Conservation (phyloP, 345 rosid species). For the Gossypium longicalyx region DNA sequence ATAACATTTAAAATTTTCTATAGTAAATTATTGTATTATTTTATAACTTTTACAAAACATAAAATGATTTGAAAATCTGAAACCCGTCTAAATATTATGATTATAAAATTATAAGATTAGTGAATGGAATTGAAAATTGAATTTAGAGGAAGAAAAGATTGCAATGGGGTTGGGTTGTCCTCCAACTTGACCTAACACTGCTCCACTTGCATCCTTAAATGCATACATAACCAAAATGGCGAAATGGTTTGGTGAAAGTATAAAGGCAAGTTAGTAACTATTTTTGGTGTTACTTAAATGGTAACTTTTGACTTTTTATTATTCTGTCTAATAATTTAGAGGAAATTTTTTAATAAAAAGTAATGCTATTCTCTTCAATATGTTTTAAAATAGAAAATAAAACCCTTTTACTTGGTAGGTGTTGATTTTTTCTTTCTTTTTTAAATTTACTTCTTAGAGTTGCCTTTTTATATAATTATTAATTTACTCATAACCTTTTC, state of each 20-base stretch:
- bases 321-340: no score
- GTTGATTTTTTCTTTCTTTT: no score
- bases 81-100: no score
- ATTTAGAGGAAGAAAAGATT: neutral
- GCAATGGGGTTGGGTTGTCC: neutral
- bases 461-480: no score
- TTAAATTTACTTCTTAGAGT: no score
- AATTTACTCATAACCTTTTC: no score
- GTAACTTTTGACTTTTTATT: neutral
- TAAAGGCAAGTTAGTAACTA: neutral
- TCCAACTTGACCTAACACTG: neutral
- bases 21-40: accelerated
- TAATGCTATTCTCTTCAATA: neutral
- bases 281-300: neutral
- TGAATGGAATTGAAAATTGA: no score
- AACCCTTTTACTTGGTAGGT: neutral
- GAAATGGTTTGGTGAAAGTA: neutral
- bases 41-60: no score
- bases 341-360: neutral
- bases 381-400: neutral
- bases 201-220: neutral
- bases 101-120: no score
- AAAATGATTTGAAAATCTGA: no score
- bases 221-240: neutral
- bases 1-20: no score